Evolutionary conservation across 805 yeast genomes (phyloP).

Genomic region (Pichia kluyveri): DNA sequence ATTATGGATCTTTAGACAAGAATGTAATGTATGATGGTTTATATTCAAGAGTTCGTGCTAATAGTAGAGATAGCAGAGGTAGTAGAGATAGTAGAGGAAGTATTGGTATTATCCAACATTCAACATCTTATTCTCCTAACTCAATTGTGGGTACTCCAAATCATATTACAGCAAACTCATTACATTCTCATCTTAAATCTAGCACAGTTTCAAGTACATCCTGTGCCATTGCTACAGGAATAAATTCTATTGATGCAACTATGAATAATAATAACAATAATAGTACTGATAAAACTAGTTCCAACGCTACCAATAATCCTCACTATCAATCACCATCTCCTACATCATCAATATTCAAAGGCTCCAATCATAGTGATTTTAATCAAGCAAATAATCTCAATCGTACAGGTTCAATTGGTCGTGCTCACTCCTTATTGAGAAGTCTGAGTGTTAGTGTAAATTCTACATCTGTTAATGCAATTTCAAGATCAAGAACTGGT

Average conservation of each 20-base stretch:
- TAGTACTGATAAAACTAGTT: background rate
- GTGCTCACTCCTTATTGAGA: conserved; percentile 4
- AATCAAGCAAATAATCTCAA: background rate
- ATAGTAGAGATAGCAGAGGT: conserved; percentile 4
- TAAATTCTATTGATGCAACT: background rate
- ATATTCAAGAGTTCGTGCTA: background rate
- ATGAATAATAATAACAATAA: background rate
- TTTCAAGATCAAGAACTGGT: conserved; percentile 5
- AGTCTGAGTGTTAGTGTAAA: conserved; percentile 6
- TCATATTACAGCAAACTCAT: background rate
- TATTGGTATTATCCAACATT: conserved; percentile 1
- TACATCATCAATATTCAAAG: background rate
- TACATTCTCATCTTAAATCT: conserved; percentile 9
- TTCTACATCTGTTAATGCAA: background rate
- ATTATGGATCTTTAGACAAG: background rate
- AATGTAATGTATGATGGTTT: background rate
- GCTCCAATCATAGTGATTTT: background rate
- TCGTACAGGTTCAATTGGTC: conserved; percentile 1
- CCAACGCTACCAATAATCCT: background rate
- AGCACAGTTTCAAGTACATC: conserved; percentile 8
- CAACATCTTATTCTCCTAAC: conserved; percentile 1
- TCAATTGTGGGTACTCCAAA: conserved; percentile 3
- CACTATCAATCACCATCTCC: background rate
- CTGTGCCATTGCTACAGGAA: conserved; percentile 5
- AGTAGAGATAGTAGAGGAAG: conserved; percentile 6